Percentiles rank a stretch among this genome's conserved stretches.
These are phyloP conservation scores for Boletus tylopilopsis DNA, from an alignment of 768 basidiomycete genomes.

Conservation along the genomic window DNA sequence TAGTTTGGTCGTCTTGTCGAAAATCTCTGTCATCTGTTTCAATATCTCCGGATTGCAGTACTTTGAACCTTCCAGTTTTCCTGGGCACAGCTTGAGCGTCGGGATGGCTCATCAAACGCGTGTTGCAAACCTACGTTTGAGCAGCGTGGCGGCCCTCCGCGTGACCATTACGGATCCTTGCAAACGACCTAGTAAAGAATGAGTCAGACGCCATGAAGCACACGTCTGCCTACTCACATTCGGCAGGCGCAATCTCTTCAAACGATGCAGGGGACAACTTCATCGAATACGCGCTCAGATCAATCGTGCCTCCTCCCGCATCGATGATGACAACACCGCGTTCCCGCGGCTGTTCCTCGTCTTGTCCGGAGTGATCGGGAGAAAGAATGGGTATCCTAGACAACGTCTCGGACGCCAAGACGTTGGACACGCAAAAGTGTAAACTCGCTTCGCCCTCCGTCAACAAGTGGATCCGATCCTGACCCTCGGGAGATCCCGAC, in stretches of 20 bases:
- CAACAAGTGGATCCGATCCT: conserved; percentile 48
- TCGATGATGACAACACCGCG: conserved; percentile 45
- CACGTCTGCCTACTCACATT: conserved; percentile 25
- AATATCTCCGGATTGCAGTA: conserved; percentile 33
- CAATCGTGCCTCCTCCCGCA: conserved; percentile 46
- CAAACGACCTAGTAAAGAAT: conserved; percentile 31
- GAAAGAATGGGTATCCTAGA: conserved; percentile 15
- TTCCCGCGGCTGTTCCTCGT: conserved; percentile 22
- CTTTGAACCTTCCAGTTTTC: conserved; percentile 29
- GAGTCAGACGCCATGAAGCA: neutral
- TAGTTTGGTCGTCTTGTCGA: conserved; percentile 39
- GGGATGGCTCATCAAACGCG: neutral
- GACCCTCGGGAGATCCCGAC: conserved; percentile 35
- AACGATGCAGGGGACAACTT: conserved; percentile 36
- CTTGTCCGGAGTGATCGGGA: conserved; percentile 17
- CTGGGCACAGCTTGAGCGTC: conserved; percentile 14
- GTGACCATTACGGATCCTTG: conserved; percentile 41
- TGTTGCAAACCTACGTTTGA: conserved; percentile 21
- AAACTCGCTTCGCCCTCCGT: conserved; percentile 64
- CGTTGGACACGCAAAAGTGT: conserved; percentile 51
- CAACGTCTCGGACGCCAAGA: conserved; percentile 35
- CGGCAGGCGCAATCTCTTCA: conserved; percentile 36
- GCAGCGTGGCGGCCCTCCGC: conserved; percentile 29
- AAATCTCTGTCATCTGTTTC: conserved; percentile 33
- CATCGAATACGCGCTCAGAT: conserved; percentile 42